Percentiles rank a stretch among this genome's conserved stretches.
Evolutionary conservation across 805 yeast species (phyloP).

Genomic region (Metschnikowia corniflorae): DNA sequence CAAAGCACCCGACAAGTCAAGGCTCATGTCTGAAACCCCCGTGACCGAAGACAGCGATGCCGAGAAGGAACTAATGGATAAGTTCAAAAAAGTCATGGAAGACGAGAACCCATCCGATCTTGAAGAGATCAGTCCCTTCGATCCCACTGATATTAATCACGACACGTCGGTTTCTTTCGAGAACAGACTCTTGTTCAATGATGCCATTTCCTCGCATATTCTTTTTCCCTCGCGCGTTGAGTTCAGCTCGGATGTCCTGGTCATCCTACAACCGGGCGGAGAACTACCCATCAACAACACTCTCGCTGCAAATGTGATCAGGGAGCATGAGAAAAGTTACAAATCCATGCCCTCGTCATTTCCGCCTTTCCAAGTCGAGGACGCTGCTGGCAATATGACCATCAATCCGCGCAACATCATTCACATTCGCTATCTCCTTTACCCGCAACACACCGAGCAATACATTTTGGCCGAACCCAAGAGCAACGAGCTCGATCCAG

Average conservation of each 20-base stretch:
- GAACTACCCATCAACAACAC: conserved; percentile 26
- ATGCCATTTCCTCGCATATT: conserved; percentile 22
- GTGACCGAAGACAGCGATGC: conserved; percentile 13
- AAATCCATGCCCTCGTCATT: conserved; percentile 33
- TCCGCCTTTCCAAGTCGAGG: conserved; percentile 28
- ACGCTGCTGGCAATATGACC: conserved; percentile 11
- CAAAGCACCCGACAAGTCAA: conserved; percentile 2
- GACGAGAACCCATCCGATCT: conserved; percentile 23
- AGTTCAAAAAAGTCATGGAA: conserved; percentile 16
- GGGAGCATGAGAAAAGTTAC: conserved; percentile 28
- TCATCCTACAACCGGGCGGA: conserved; percentile 19
- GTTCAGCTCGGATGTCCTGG: conserved; percentile 13
- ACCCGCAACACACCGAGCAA: conserved; percentile 45
- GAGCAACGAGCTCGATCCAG: conserved; percentile 57
- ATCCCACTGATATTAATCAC: conserved; percentile 33
- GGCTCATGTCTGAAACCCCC: conserved; percentile 6
- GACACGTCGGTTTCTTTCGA: conserved; percentile 28
- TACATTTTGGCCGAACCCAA: conserved; percentile 49
- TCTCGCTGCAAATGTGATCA: conserved; percentile 30
- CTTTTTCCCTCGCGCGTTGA: conserved; percentile 11
- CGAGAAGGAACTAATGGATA: conserved; percentile 14
- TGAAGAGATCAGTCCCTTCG: conserved; percentile 36
- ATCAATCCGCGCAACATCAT: conserved; percentile 30
- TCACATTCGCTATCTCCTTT: conserved; percentile 29
- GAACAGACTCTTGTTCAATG: conserved; percentile 31